Conservation (phyloP, 2,329 filamentous ascomycete species). For the Pseudocercospora cruenta region DNA sequence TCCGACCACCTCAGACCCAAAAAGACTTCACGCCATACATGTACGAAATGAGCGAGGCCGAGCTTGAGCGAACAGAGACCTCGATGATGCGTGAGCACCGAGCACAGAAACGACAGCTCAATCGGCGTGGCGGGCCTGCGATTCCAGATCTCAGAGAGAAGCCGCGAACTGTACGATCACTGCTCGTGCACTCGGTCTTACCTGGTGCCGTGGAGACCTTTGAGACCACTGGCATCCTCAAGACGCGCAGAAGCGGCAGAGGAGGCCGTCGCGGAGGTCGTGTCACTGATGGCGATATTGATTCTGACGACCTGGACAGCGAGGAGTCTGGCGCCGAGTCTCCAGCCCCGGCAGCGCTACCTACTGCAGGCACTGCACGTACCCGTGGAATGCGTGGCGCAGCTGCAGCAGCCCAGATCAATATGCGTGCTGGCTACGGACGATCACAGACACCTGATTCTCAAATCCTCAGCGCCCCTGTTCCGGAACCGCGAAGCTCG, state of each 20-base stretch:
- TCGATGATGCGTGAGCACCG: conserved; percentile 93
- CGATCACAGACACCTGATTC: conserved; percentile 90
- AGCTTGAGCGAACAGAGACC: conserved; percentile 86
- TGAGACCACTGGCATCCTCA: conserved; percentile 86
- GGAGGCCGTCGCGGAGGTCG: conserved; percentile 58
- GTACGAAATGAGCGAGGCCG: conserved; percentile 89
- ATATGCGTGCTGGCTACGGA: conserved; percentile 72
- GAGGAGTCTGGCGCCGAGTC: conserved; percentile 86
- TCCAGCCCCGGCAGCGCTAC: conserved; percentile 61
- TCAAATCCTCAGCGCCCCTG: conserved; percentile 61
- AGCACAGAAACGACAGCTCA: conserved; percentile 92
- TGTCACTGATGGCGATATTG: conserved; percentile 62
- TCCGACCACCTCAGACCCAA: conserved; percentile 87
- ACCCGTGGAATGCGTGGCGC: conserved; percentile 89
- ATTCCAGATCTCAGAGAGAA: conserved; percentile 95
- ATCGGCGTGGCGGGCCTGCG: conserved; percentile 86
- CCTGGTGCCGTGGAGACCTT: conserved; percentile 80
- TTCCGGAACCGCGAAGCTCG: conserved; percentile 70
- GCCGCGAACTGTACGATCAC: conserved; percentile 87
- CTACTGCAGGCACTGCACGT: conserved; percentile 82
- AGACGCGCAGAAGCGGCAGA: conserved; percentile 54
- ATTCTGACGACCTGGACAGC: conserved; percentile 89
- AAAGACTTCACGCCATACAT: conserved; percentile 94
- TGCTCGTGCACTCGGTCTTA: conserved; percentile 89
- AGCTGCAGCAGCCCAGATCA: conserved; percentile 81